Evolutionary conservation across 2,329 filamentous ascomycete species (phyloP), one percentile per base, ranked within the genome.

Genomic region (Ophiostoma perfectum): DNA sequence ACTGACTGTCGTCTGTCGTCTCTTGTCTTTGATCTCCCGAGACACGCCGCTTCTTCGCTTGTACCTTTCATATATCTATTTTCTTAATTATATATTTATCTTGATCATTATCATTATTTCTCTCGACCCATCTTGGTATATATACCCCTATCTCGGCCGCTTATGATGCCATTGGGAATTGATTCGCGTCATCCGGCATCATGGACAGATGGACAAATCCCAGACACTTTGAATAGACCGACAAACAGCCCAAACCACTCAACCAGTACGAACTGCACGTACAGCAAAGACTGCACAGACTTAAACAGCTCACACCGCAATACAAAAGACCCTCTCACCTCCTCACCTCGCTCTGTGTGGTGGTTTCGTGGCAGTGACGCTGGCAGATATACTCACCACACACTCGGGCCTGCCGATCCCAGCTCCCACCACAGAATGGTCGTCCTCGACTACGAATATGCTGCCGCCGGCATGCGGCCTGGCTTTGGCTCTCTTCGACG

Each of bases 161-260:
- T 67, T 63, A 69, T 69, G 70, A 70, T 70, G 70, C 70, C 68
- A 69, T 70, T 49, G 64, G 42, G 11, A 27, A 58, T 60, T 44
- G 58, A 39, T 16, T 70, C 66, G 64, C 70, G 70, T 69, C 69
- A 70, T 70, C 11, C 65, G 66, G 63, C 41, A 67, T 14, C 38
- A 58, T 58, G 55, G 64, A 64, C 67, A n/a, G 64, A 62, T 9
- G 58, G 38, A n/a, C 36, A 62, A 5, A 55, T 18, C 49, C 16
- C 45, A 16, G 45, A 49, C 14, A n/a, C 14, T 16, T 5, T n/a
- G 27, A n/a, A 55, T 27, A 55, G 42, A 44, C 42, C 7, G 8
- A 55, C 2, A 55, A n/a, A 55, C 49, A 27, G 11, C 18, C 11
- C 49, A 55, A 7, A 11, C 18, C 18, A n/a, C n/a, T 27, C 49